Conservation (phyloP, 1,284 basidiomycete species). For the Porodaedalea pini region DNA sequence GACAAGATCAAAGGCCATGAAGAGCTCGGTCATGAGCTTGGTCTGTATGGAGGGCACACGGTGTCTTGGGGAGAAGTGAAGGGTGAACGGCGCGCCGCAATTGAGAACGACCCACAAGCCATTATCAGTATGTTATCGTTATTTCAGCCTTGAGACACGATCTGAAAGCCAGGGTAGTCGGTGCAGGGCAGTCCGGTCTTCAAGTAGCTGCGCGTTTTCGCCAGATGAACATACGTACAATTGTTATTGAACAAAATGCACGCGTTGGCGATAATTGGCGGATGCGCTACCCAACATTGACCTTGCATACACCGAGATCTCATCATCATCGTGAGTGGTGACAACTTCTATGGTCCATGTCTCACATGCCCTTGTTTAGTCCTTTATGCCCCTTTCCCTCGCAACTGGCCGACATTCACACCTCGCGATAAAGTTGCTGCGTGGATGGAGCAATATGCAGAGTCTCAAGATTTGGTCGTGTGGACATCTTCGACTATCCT, state of each 20-base stretch:
- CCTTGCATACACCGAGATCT: constrained; percentile 41
- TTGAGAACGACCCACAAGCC: constrained; percentile 19
- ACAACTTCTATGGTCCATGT: background rate
- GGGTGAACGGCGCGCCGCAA: constrained; percentile 21
- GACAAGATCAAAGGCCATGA: constrained; percentile 33
- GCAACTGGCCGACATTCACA: constrained; percentile 19
- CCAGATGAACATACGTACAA: constrained; percentile 44
- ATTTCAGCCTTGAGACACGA: background rate
- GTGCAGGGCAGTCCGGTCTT: constrained; percentile 53
- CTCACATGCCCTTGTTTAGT: constrained; percentile 13
- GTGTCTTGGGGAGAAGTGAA: constrained; percentile 25
- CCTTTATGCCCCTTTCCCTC: constrained; percentile 16
- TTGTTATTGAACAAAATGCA: constrained; percentile 46
- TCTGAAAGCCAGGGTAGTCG: constrained; percentile 33
- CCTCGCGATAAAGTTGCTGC: constrained; percentile 20
- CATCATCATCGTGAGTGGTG: constrained; percentile 36
- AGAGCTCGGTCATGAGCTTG: constrained; percentile 23
- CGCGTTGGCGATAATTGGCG: constrained; percentile 56
- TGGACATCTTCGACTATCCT: constrained; percentile 20
- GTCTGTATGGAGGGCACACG: constrained; percentile 24
- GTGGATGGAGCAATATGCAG: constrained; percentile 23
- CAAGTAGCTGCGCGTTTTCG: constrained; percentile 50
- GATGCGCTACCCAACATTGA: constrained; percentile 47
- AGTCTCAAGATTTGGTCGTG: constrained; percentile 17
- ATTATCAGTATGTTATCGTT: constrained; percentile 9